Evolutionary conservation across 2,329 filamentous ascomycete species (phyloP), one percentile per base, ranked within the genome.

Genomic region (Emmonsiellopsis sp.): DNA sequence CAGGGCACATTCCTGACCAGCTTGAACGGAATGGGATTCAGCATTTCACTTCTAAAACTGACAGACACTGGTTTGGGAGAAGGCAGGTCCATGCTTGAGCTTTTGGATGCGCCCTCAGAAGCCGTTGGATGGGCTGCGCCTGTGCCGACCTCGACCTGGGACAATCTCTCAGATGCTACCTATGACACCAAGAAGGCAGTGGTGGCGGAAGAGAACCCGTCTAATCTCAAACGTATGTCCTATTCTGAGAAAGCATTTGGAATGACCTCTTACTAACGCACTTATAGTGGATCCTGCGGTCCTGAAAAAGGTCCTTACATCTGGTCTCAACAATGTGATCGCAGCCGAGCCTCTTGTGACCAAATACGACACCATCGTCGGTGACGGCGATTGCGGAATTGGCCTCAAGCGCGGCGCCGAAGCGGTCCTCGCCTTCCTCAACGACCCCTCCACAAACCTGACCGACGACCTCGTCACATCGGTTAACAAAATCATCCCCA

Each of bases 371-470:
- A 94, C 88, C 0, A 82, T 93, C 10, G 88, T 95, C 27, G 90
- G 90, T 42, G 90, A 95, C 65, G 90, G 90, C 46, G 90, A 95
- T 70, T 95, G 90, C 63, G 90, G 90, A 8, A 87, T 89, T 54
- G 88, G 88, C 5, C 75, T 95, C 56, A 89, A 88, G 74, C 83
- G 89, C 57, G 90, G 90, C 48, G 89, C 90, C n/a, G 85, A 95
- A 77, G 74, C 74, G 36, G 68, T 80, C 31, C 67, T 78, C 21
- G 66, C 68, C 45, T 64, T 74, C 54, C 61, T 81, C 7, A 60
- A 71, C 37, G 62, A 64, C 52, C 60, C 67, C 6, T 61, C 65
- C 14, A 66, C 69, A 9, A 67, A 73, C 40, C 62, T 79, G 1
- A 76, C 73, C 6, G 74, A 78, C 49, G 84, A 87, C 62, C 74